phyloP scores from a whole-genome alignment of 768 basidiomycete genomes.

The Rhizopogon vinicolor region DNA sequence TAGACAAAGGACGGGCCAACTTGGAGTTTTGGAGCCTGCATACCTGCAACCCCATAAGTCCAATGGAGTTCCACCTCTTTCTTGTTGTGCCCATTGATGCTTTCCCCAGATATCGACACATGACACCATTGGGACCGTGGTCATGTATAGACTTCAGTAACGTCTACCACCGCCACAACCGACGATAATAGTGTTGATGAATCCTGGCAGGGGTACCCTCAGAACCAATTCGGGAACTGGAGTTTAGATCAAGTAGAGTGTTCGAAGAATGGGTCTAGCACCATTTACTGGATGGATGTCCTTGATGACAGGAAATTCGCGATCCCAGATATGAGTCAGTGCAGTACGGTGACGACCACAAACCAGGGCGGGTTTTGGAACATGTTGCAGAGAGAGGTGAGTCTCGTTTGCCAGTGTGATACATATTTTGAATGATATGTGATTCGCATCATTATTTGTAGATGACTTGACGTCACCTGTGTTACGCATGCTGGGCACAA shows the following conservation, averaged over 20 bases:
- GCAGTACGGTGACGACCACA: conserved; percentile 1
- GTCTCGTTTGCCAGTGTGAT: conserved; percentile 7
- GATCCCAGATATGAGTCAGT: not conserved
- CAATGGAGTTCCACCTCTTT: not conserved
- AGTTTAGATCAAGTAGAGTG: conserved; percentile 23
- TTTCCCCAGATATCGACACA: conserved; percentile 10
- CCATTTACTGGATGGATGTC: conserved; percentile 22
- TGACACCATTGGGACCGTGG: conserved; percentile 25
- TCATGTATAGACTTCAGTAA: conserved; percentile 23
- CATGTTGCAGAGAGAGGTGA: conserved; percentile 26
- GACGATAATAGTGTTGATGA: not conserved
- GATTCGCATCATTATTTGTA: conserved; percentile 41
- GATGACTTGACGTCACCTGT: conserved; percentile 46
- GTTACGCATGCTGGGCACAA: conserved; percentile 53
- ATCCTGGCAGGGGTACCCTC: conserved; percentile 18
- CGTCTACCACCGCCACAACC: not conserved
- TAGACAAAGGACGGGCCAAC: not conserved
- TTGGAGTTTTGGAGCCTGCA: not conserved
- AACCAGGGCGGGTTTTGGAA: conserved; percentile 28
- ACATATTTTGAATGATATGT: not conserved
- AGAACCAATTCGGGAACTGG: conserved; percentile 27
- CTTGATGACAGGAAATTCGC: conserved; percentile 8
- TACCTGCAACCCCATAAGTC: not conserved
- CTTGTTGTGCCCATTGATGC: too few relatives aligned
- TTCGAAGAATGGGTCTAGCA: conserved; percentile 11